Evolutionary conservation across 2,329 filamentous ascomycete genomes (phyloP), one percentile per base, ranked within the genome.

Genomic region (Pleurostoma richardsiae): DNA sequence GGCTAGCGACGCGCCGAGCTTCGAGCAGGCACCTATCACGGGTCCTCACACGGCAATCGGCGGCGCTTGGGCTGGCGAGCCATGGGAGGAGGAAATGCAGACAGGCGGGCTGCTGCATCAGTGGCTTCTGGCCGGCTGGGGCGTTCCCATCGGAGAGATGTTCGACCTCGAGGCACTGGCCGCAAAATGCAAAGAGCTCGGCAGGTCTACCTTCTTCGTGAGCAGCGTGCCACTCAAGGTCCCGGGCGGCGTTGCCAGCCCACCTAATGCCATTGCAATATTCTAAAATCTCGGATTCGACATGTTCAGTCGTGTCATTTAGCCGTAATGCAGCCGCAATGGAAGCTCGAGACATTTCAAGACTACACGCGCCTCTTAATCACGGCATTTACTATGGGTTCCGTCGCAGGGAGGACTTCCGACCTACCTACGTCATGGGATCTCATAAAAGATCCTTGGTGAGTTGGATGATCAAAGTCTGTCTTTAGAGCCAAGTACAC

Each of bases 141-240:
- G 73, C 0, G 71, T 69, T 54, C 73, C 73, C 10, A 73, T 77
- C 52, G 73, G 73, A 28, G 73, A 76, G 57, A 55, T 76, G 4
- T 76, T 75, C 52, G 68, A 75, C 56, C 59, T 77, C 7, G 73
- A 77, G 58, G 59, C 49, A 40, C 53, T 76, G 42, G 67, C 69
- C 1, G 61, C 49, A 44, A 56, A 71, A 40, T 76, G 73, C 52
- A 53, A 57, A 48, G 49, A 54, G 19, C 41, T 56, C 29, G 54
- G 59, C 28, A 56, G 71, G 42, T 77, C 67, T 63, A 67, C 59
- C 42, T 76, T 77, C 57, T 76, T 76, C 56, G 56, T 76, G 6
- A 57, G 59, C 0, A 74, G 71, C 45, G 70, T 73, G 64, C 65
- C 67, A n/a, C 69, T 64, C 39, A 71, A 73, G 56, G 72, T 74